Conservation (phyloP, 768 basidiomycete species). For the Cystoderma amianthinum region DNA sequence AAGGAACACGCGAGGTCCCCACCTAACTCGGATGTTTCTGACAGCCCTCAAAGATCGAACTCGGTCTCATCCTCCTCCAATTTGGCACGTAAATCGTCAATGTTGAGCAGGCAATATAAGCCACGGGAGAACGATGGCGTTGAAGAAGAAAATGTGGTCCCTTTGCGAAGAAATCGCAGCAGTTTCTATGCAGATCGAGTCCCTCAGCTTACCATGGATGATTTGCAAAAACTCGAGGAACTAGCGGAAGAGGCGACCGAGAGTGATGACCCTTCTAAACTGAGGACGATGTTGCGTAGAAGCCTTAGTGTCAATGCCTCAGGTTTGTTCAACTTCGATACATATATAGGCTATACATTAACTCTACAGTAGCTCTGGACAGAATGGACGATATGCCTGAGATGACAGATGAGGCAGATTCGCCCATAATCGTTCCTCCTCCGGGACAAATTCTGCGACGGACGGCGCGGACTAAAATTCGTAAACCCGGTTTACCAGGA, state of each 20-base stretch:
- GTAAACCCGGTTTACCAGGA: slow-evolving; percentile 71
- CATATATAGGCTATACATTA: slow-evolving; percentile 9
- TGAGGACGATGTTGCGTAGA: slow-evolving; percentile 73
- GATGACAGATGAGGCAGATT: slow-evolving; percentile 75
- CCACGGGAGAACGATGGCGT: slow-evolving; percentile 73
- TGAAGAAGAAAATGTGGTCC: slow-evolving; percentile 61
- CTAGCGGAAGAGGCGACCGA: slow-evolving; percentile 85
- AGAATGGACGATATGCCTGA: slow-evolving; percentile 63
- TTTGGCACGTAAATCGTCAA: slow-evolving; percentile 83
- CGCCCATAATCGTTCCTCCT: slow-evolving; percentile 85
- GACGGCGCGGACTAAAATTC: slow-evolving; percentile 91
- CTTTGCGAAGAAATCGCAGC: slow-evolving; percentile 61
- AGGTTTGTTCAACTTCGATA: slow-evolving; percentile 45
- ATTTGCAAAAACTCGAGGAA: slow-evolving; percentile 91
- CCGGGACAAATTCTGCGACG: slow-evolving; percentile 88
- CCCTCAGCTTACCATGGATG: slow-evolving; percentile 87
- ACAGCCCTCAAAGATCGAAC: slow-evolving; percentile 29
- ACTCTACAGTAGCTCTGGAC: slow-evolving; percentile 44
- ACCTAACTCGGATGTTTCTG: slow-evolving; percentile 42
- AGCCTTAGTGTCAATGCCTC: slow-evolving; percentile 85
- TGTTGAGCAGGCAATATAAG: slow-evolving; percentile 91
- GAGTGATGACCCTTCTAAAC: slow-evolving; percentile 75
- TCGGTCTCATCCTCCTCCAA: slow-evolving; percentile 36
- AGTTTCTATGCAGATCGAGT: slow-evolving; percentile 57
- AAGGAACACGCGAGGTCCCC: slow-evolving; percentile 80